A percentile compares a stretch with the other conserved stretches of the same genome.
Conservation (phyloP, 164 flowering plant species). For the Vitis amurensis region DNA sequence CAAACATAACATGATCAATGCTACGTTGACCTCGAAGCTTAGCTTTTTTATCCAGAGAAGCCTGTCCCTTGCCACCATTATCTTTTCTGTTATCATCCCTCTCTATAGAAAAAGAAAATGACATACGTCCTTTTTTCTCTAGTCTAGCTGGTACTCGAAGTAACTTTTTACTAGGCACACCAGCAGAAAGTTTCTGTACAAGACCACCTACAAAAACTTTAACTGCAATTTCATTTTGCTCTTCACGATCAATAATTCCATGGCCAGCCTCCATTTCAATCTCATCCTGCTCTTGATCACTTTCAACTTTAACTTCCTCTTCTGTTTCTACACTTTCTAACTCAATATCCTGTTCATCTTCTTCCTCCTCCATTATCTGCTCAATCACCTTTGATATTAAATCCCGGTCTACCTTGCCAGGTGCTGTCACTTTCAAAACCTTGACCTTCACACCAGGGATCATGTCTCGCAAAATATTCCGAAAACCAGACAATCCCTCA, state of each 20-base stretch:
- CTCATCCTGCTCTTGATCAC: slow-evolving; percentile 47
- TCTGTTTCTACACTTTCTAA: slow-evolving; percentile 46
- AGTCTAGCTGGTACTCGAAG: slow-evolving; percentile 80
- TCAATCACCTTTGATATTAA: slow-evolving; percentile 70
- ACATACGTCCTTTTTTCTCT: slow-evolving; percentile 50
- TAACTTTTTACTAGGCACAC: slow-evolving; percentile 33
- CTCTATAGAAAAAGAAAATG: slow-evolving; percentile 72
- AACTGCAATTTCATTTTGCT: slow-evolving; percentile 52
- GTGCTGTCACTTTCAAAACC: slow-evolving; percentile 69
- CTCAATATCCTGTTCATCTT: slow-evolving; percentile 59
- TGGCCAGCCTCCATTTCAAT: slow-evolving; percentile 42
- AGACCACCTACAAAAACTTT: slow-evolving; percentile 70
- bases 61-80: slow-evolving; percentile 33
- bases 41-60: slow-evolving; percentile 38
- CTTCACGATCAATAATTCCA: slow-evolving; percentile 36
- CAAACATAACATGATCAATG: slow-evolving; percentile 59
- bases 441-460: slow-evolving; percentile 83
- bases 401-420: slow-evolving; percentile 67
- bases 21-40: slow-evolving; percentile 47
- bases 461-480: slow-evolving; percentile 67
- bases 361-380: slow-evolving; percentile 68
- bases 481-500: slow-evolving; percentile 55
- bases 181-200: slow-evolving; percentile 47
- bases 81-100: slow-evolving; percentile 39
- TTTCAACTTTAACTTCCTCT: slow-evolving; percentile 45